phyloP scores from a whole-genome alignment of 768 basidiomycete genomes.

The Guyanaporus albipodus region DNA sequence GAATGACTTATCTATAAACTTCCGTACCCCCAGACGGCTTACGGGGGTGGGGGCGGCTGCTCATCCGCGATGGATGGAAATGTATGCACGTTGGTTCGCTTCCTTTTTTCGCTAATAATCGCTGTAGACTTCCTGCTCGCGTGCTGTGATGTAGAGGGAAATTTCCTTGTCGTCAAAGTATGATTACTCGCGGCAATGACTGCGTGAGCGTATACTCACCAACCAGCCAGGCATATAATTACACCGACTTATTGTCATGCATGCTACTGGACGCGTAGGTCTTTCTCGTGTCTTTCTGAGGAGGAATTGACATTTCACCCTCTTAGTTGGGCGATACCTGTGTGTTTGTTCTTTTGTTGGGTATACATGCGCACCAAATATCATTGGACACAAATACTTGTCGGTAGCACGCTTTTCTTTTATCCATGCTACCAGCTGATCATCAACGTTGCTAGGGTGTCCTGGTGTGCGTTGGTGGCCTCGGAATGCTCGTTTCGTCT shows the following conservation, averaged over 20 bases:
- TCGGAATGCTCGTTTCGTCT: slow-evolving; percentile 76
- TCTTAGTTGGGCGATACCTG: slow-evolving; percentile 80
- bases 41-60: slow-evolving; percentile 74
- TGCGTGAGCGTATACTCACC: not conserved
- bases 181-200: not conserved
- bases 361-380: slow-evolving; percentile 76
- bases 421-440: not conserved
- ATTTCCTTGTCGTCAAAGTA: slow-evolving; percentile 80
- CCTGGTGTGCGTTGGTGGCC: slow-evolving; percentile 65
- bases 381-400: slow-evolving; percentile 80
- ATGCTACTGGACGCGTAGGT: slow-evolving; percentile 87
- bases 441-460: slow-evolving; percentile 48
- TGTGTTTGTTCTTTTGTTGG: slow-evolving; percentile 81
- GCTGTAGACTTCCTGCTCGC: slow-evolving; percentile 69
- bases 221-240: slow-evolving; percentile 63
- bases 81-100: slow-evolving; percentile 43
- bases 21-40: slow-evolving; percentile 57
- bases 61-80: slow-evolving; percentile 80
- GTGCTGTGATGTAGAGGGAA: slow-evolving; percentile 81
- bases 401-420: slow-evolving; percentile 30
- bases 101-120: slow-evolving; percentile 2
- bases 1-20: not conserved
- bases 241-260: slow-evolving; percentile 82
- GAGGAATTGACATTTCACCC: not conserved
- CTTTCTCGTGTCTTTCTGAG: not conserved